Evolutionary conservation across 2,329 filamentous ascomycete genomes (phyloP).

Genomic region (Ascochyta clinopodiicola): DNA sequence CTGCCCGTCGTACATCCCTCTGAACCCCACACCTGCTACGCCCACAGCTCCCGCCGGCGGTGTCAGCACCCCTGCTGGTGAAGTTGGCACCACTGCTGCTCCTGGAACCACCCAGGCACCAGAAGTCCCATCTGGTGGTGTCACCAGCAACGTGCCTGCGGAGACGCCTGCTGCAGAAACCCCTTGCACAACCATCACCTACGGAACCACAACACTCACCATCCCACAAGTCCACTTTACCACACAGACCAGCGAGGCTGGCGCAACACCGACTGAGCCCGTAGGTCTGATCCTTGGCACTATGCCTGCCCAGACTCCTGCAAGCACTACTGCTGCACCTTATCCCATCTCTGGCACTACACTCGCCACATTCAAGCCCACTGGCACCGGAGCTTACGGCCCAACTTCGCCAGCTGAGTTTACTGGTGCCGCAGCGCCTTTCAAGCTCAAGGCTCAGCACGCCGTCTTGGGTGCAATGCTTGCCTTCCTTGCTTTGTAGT

Average conservation of each 20-base stretch:
- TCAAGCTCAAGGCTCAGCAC: constrained; percentile 30
- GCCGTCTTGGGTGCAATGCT: constrained; percentile 39
- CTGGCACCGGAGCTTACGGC: constrained; percentile 33
- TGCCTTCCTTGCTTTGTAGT: constrained; percentile 45
- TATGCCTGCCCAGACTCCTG: constrained; percentile 40
- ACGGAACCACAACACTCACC: constrained; percentile 52
- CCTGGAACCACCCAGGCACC: constrained; percentile 9
- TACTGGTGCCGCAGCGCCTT: constrained; percentile 42
- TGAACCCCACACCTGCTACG: constrained; percentile 34
- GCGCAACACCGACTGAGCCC: constrained; percentile 36
- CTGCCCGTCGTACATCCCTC: constrained; percentile 66
- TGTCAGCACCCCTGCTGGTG: constrained; percentile 18
- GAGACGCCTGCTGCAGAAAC: constrained; percentile 12
- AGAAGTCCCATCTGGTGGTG: constrained; percentile 15
- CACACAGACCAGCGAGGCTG: constrained; percentile 43
- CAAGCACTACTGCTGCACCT: constrained; percentile 28
- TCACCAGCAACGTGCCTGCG: constrained; percentile 15
- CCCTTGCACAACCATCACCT: constrained; percentile 52
- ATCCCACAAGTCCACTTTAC: constrained; percentile 56
- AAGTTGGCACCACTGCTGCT: constrained; percentile 2
- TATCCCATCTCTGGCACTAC: constrained; percentile 39
- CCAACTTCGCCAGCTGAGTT: constrained; percentile 36
- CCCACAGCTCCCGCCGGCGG: constrained; percentile 25
- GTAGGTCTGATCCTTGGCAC: constrained; percentile 47
- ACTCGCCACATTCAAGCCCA: constrained; percentile 23